Conservation (phyloP, 2,329 filamentous ascomycete species). For the Fusarium anguioides region DNA sequence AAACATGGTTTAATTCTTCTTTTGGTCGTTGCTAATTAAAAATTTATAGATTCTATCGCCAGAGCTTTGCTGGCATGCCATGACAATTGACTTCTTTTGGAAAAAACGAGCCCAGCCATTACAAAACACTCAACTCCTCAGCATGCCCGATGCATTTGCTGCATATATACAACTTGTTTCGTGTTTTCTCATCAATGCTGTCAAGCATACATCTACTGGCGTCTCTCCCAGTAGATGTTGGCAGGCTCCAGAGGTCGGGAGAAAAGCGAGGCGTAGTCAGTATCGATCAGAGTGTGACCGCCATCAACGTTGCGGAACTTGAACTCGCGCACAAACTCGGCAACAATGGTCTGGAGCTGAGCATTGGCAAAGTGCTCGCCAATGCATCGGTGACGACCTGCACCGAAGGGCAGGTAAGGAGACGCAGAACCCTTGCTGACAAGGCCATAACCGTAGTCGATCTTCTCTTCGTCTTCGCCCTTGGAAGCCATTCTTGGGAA, state of each 20-base stretch:
- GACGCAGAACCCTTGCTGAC: slow-evolving; percentile 91
- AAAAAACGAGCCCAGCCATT: slow-evolving; percentile 41
- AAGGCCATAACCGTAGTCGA: slow-evolving; percentile 93
- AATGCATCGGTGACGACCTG: slow-evolving; percentile 92
- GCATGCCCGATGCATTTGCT: slow-evolving; percentile 40
- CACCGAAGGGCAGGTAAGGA: slow-evolving; percentile 94
- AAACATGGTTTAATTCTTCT: slow-evolving; percentile 9
- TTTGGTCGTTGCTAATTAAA: slow-evolving; percentile 44
- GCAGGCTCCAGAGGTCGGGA: slow-evolving; percentile 78
- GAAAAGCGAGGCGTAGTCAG: slow-evolving; percentile 77
- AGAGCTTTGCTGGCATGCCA: slow-evolving; percentile 35
- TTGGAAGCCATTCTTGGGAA: slow-evolving; percentile 58
- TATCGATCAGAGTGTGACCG: slow-evolving; percentile 74
- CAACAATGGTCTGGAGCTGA: slow-evolving; percentile 87
- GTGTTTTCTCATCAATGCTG: slow-evolving; percentile 27
- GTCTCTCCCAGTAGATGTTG: slow-evolving; percentile 79
- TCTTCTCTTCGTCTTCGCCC: slow-evolving; percentile 76
- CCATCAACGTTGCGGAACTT: slow-evolving; percentile 82
- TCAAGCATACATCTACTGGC: slow-evolving; percentile 54
- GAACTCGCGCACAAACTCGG: slow-evolving; percentile 79
- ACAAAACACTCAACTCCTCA: slow-evolving; percentile 43
- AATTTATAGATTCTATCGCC: slow-evolving; percentile 40
- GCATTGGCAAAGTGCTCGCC: slow-evolving; percentile 97
- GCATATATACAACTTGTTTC: slow-evolving; percentile 45
- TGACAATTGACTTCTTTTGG: slow-evolving; percentile 40